Evolutionary conservation across 148 eudicot genomes (phyloP).

Genomic region (Vaccinium vitisidaea): DNA sequence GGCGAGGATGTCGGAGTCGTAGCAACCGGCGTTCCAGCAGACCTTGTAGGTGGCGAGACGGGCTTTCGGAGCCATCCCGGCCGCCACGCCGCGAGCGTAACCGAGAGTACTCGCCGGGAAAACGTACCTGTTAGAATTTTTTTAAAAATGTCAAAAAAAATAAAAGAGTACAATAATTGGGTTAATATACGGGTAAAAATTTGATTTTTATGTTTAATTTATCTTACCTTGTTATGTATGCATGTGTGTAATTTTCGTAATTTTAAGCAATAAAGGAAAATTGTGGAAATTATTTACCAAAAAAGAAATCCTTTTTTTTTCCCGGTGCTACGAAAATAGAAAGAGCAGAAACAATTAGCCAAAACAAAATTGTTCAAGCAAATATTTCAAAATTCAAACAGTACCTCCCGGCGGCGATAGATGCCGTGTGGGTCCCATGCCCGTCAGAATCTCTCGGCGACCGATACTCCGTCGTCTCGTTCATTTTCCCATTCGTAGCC

Average conservation of each 20-base stretch:
- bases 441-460: slow-evolving; percentile 88
- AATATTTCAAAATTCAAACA: not conserved
- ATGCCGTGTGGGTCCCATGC: slow-evolving; percentile 96
- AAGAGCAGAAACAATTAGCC: no score
- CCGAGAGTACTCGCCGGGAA: slow-evolving; percentile 77
- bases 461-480: slow-evolving; percentile 47
- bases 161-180: no score
- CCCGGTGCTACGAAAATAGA: no score
- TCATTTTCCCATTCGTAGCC: slow-evolving; percentile 77
- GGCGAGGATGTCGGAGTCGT: slow-evolving; percentile 87
- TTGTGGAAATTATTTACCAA: no score
- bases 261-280: no score
- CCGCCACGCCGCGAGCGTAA: slow-evolving; percentile 82
- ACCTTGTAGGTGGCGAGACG: slow-evolving; percentile 84
- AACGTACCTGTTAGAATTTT: slow-evolving; percentile 34
- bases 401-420: slow-evolving; percentile 82
- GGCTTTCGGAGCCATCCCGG: slow-evolving; percentile 96
- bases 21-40: slow-evolving; percentile 93
- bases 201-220: no score
- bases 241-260: no score
- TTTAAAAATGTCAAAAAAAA: not conserved
- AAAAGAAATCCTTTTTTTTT: no score
- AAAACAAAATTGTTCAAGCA: no score
- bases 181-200: no score
- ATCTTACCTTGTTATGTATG: no score